These are phyloP conservation scores for Wickerhamomyces sydowiorum DNA, from an alignment of 805 yeast genomes.

Conservation along the genomic window DNA sequence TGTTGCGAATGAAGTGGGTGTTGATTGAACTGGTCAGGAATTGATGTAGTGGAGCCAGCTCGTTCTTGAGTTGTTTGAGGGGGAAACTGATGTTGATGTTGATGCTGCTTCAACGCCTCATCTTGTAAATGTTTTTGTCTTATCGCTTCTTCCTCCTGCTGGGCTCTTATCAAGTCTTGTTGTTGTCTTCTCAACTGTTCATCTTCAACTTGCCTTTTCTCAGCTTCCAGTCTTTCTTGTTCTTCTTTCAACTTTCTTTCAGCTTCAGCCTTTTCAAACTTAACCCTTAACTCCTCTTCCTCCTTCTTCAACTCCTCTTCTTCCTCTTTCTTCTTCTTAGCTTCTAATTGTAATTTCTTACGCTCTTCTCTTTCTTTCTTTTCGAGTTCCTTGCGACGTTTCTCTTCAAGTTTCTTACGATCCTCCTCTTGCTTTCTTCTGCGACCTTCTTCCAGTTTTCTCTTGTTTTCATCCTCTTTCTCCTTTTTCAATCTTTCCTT, in stretches of 20 bases:
- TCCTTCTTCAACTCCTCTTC: conserved; percentile 25
- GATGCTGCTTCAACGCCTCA: not conserved
- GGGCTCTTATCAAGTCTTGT: too few species aligned
- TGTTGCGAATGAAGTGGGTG: conserved; percentile 3
- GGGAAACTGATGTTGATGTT: not conserved
- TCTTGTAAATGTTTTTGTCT: not conserved
- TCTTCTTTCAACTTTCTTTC: conserved; percentile 2
- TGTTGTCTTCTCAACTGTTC: not conserved
- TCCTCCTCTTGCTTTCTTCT: conserved; percentile 32
- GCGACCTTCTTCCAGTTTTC: conserved; percentile 38
- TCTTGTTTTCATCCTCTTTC: conserved; percentile 30
- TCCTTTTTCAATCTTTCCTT: conserved; percentile 31
- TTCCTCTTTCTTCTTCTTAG: conserved; percentile 17
- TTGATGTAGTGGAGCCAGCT: not conserved
- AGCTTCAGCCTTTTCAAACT: conserved; percentile 26
- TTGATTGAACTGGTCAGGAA: not conserved
- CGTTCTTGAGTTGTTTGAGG: not conserved
- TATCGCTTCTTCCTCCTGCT: not conserved
- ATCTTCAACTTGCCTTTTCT: conserved; percentile 4
- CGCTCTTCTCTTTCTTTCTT: conserved; percentile 26
- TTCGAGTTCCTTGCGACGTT: conserved; percentile 32
- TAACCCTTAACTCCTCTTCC: conserved; percentile 16
- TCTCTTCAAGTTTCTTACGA: conserved; percentile 34
- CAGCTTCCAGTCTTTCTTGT: conserved; percentile 14
- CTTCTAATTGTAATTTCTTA: conserved; percentile 19